These are phyloP conservation scores for Lachnellula occidentalis DNA, from an alignment of 2,329 filamentous ascomycete genomes.

Conservation along the genomic window DNA sequence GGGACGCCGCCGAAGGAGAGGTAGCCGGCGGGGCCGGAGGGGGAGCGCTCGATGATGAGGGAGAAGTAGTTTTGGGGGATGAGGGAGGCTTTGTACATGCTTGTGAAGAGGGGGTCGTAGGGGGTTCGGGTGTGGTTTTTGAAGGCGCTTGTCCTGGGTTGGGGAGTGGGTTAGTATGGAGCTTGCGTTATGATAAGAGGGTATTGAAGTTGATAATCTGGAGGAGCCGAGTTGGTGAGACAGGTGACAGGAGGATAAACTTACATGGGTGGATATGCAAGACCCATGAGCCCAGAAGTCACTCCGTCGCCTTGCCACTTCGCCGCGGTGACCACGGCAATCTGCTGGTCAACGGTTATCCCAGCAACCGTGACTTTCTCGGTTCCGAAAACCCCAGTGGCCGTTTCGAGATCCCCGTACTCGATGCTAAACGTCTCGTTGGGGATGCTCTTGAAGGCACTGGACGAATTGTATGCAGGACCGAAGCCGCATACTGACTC, in stretches of 20 bases:
- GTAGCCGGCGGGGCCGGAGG: slow-evolving; percentile 34
- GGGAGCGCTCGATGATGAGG: slow-evolving; percentile 39
- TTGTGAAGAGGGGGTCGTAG: slow-evolving; percentile 46
- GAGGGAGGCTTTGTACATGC: slow-evolving; percentile 39
- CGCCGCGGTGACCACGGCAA: slow-evolving; percentile 41
- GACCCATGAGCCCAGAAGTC: slow-evolving; percentile 44
- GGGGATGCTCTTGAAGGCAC: slow-evolving; percentile 34
- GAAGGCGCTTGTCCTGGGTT: slow-evolving; percentile 24
- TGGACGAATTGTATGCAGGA: slow-evolving; percentile 12
- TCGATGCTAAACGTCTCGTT: slow-evolving; percentile 38
- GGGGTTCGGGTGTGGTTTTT: slow-evolving; percentile 12
- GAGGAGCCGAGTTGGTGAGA: too few relatives aligned
- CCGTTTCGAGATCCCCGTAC: slow-evolving; percentile 40
- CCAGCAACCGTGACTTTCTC: slow-evolving; percentile 41
- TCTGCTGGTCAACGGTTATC: slow-evolving; percentile 40
- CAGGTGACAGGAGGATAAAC: not conserved
- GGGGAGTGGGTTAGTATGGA: not conserved
- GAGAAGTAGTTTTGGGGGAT: slow-evolving; percentile 40
- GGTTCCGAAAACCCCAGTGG: slow-evolving; percentile 35
- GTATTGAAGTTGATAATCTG: not conserved
- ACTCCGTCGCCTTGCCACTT: slow-evolving; percentile 39
- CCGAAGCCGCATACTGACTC: slow-evolving; percentile 13
- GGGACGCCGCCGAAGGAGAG: slow-evolving; percentile 46
- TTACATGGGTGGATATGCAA: slow-evolving; percentile 42
- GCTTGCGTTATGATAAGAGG: not conserved